These are phyloP conservation scores for Phytophthora foliorum DNA, from an alignment of 352 stramenopile genomes.

Conservation along the genomic window DNA sequence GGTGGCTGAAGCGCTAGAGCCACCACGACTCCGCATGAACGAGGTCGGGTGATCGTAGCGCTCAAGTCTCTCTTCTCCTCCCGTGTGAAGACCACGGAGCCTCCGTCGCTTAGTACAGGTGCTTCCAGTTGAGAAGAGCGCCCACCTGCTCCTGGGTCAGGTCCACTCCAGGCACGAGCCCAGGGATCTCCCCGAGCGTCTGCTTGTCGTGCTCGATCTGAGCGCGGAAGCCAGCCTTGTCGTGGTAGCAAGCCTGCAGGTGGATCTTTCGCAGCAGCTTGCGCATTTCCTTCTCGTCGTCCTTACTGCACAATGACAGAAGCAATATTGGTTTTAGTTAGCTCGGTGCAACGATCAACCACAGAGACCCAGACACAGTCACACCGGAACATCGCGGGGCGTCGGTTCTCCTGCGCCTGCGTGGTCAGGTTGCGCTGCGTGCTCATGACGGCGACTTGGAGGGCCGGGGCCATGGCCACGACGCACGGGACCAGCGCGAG, in stretches of 20 bases:
- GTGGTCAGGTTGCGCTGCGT: constrained; percentile 32
- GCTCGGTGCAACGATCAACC: not conserved
- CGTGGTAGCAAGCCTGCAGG: constrained; percentile 66
- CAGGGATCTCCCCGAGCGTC: constrained; percentile 67
- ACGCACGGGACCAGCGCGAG: constrained; percentile 28
- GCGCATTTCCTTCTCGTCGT: constrained; percentile 86
- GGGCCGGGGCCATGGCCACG: constrained; percentile 23
- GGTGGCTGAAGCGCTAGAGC: not conserved
- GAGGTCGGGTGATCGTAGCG: not conserved
- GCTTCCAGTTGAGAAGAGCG: constrained; percentile 88
- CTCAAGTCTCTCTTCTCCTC: constrained; percentile 2
- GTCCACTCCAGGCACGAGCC: constrained; percentile 64
- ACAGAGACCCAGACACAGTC: not conserved
- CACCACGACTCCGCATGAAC: constrained; percentile 1
- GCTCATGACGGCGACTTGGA: constrained; percentile 38
- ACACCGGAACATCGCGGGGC: constrained; percentile 38
- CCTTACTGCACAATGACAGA: constrained; percentile 57
- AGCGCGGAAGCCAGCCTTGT: constrained; percentile 58
- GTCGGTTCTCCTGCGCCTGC: constrained; percentile 38
- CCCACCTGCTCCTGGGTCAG: constrained; percentile 68
- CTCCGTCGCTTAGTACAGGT: constrained; percentile 54
- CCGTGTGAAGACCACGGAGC: constrained; percentile 16
- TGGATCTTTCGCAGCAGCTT: constrained; percentile 88
- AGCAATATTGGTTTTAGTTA: constrained; percentile 4
- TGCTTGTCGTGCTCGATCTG: constrained; percentile 77